Evolutionary conservation across 768 basidiomycete genomes (phyloP).

Genomic region (Lentinus brumalis): DNA sequence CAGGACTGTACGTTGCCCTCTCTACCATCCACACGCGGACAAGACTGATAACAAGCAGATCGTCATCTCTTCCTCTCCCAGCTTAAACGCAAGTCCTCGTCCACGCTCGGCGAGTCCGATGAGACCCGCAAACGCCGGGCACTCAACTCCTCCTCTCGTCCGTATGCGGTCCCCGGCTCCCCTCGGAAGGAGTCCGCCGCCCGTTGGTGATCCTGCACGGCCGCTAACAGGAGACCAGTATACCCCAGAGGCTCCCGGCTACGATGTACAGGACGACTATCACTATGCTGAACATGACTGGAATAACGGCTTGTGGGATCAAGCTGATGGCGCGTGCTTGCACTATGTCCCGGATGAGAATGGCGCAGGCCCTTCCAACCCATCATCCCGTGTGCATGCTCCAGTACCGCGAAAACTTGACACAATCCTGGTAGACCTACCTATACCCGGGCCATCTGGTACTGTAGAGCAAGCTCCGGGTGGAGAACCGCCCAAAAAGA

Average conservation of each 20-base stretch:
- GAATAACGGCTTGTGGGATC: constrained; percentile 9
- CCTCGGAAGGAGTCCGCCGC: constrained; percentile 1
- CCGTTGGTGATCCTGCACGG: neutral
- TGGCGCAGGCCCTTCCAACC: neutral
- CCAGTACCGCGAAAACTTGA: neutral
- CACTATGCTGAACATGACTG: constrained; percentile 3
- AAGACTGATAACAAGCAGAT: constrained; percentile 40
- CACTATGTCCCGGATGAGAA: constrained; percentile 35
- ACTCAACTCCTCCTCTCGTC: neutral
- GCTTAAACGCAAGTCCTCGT: constrained; percentile 34
- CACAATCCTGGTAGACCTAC: neutral
- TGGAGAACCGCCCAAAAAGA: constrained; percentile 2
- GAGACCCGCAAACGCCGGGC: constrained; percentile 15
- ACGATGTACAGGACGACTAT: neutral
- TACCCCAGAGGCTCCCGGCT: neutral
- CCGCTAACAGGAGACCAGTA: neutral
- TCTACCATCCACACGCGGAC: neutral
- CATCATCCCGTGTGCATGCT: neutral
- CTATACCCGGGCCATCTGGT: neutral
- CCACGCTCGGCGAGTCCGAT: constrained; percentile 14
- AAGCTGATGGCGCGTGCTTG: constrained; percentile 34
- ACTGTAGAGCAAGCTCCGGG: neutral
- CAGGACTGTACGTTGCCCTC: constrained; percentile 11
- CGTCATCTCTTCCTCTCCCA: constrained; percentile 18
- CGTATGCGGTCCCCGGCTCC: neutral